Conservation (phyloP, 2,329 filamentous ascomycete genomes). For the Aureobasidium pullulans region DNA sequence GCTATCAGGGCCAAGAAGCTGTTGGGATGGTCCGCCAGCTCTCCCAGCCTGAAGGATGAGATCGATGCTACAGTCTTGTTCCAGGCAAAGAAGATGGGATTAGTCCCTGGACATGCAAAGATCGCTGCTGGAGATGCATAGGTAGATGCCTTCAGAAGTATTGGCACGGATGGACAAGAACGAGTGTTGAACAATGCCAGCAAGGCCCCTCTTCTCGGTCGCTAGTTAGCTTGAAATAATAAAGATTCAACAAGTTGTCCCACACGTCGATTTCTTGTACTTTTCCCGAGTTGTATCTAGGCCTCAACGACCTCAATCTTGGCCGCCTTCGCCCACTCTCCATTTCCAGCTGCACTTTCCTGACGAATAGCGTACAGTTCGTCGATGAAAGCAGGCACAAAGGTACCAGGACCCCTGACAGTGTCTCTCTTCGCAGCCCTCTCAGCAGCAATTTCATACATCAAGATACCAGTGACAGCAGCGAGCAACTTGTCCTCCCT, state of each 20-base stretch:
- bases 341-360: constrained; percentile 41
- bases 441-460: constrained; percentile 75
- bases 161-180: too few relatives aligned
- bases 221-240: too few relatives aligned
- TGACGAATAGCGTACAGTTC: constrained; percentile 48
- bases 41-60: constrained; percentile 21
- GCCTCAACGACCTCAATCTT: constrained; percentile 34
- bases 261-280: too few relatives aligned
- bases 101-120: constrained; percentile 26
- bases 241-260: too few relatives aligned
- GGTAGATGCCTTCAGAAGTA: too few relatives aligned
- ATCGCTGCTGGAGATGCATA: constrained; percentile 24
- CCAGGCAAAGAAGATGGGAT: constrained; percentile 35
- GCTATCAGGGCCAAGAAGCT: constrained; percentile 51
- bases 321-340: constrained; percentile 46
- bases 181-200: too few relatives aligned
- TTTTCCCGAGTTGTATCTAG: background rate
- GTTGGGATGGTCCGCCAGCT: constrained; percentile 53
- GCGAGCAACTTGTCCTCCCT: constrained; percentile 62
- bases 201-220: too few relatives aligned
- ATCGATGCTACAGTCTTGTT: constrained; percentile 44
- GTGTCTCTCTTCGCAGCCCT: constrained; percentile 49
- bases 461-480: constrained; percentile 62
- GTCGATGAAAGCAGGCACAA: constrained; percentile 80
- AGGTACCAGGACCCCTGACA: constrained; percentile 75